Base-by-base conservation (phyloP, 768 basidiomycete species). In the Termitomyces sp. region DNA sequence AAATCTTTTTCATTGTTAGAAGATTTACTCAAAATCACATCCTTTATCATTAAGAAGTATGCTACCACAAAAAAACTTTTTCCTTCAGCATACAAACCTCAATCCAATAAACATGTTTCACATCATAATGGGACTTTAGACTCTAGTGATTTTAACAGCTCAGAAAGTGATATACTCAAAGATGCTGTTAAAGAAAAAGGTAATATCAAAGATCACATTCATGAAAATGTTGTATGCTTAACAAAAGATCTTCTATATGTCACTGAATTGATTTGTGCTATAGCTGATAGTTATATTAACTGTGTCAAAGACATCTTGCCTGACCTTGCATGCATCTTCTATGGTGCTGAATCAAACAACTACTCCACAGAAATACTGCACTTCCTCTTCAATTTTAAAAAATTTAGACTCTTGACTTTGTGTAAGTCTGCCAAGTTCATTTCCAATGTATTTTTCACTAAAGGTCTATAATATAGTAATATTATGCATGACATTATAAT, bases 401-500 rank as follows among this genome's bases (percentile, higher is more conserved):
- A 29, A 7, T 29, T 7, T 29, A 7, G 29, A 29, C 7, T 29
- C 29, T 7, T 29, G 29, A 29, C 4, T 29, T 29, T 29, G 29
- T 7, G 29, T 29, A 29, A 29, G 29, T 29, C 4, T 29, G 3
- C 29, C 7, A 7, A 4, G 3, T 29, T 7, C 29, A 4, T 29
- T 29, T 29, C 29, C 29, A 4, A 29, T 29, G 3, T 29, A 29
- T 7, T 7, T 29, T 7, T 7, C 7, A 29, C 29, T 29, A 7
- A 29, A 7, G 29, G 7, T 3, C 7, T 29, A 3, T 4, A 3
- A 29, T 29, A 7, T 29, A 75, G 74, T 0, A 62, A 77, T 41
- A 71, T 77, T 0, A 73, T 75, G 65, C 63, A 66, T 0, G 71
- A 76, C 50, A 71, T 64, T 25, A 70, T 71, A 66, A 60, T 77